phyloP scores from a whole-genome alignment of 1,139 yeast species.

The Saccharomyces hybrid region DNA sequence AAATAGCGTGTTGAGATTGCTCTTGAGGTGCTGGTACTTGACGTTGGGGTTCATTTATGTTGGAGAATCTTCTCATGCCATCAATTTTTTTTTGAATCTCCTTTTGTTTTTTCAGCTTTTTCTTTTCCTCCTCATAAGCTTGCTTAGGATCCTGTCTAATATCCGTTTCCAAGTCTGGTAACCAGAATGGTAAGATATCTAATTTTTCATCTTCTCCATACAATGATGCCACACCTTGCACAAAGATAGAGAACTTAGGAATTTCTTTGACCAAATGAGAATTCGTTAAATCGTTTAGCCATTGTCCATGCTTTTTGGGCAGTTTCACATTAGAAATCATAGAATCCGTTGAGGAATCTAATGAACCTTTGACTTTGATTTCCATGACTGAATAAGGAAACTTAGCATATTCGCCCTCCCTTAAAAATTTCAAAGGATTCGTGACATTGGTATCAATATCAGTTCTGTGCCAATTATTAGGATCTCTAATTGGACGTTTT shows the following conservation, averaged over 20 bases:
- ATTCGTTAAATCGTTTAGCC: slow-evolving; percentile 83
- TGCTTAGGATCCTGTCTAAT: slow-evolving; percentile 69
- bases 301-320: slow-evolving; percentile 47
- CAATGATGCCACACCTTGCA: slow-evolving; percentile 84
- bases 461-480: slow-evolving; percentile 81
- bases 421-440: slow-evolving; percentile 61
- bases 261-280: slow-evolving; percentile 83
- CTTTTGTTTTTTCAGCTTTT: slow-evolving; percentile 37
- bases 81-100: slow-evolving; percentile 42
- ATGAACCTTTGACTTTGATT: slow-evolving; percentile 54
- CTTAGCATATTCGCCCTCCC: slow-evolving; percentile 78
- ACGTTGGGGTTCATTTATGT: slow-evolving; percentile 6
- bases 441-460: slow-evolving; percentile 75
- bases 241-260: slow-evolving; percentile 81
- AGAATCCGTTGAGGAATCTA: slow-evolving; percentile 18
- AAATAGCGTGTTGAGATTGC: slow-evolving; percentile 6
- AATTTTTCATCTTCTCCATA: slow-evolving; percentile 77
- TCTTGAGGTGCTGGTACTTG: slow-evolving; percentile 5
- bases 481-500: slow-evolving; percentile 83
- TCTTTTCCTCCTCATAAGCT: slow-evolving; percentile 52
- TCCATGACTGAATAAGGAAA: slow-evolving; percentile 93
- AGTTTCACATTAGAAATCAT: slow-evolving; percentile 27
- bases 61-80: slow-evolving; percentile 33
- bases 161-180: slow-evolving; percentile 80
- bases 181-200: slow-evolving; percentile 90